Conservation (phyloP, 805 yeast genomes). For the Kazachstania africana region DNA sequence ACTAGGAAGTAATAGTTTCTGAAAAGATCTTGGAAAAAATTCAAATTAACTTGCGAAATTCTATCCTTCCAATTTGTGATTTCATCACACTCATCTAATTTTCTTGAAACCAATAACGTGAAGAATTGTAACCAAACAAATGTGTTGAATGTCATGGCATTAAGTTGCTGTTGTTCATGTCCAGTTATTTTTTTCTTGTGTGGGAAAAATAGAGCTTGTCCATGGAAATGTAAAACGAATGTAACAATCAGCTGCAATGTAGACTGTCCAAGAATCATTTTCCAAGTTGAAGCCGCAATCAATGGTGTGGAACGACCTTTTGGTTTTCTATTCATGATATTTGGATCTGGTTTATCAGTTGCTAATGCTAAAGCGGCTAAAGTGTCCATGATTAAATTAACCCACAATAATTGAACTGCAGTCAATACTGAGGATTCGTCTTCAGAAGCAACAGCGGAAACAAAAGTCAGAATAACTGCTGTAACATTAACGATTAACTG, state of each 20-base stretch:
- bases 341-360: conserved; percentile 88
- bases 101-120: conserved; percentile 81
- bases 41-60: conserved; percentile 51
- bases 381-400: conserved; percentile 95
- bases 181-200: conserved; percentile 19
- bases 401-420: conserved; percentile 96
- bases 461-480: conserved; percentile 89
- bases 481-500: conserved; percentile 94
- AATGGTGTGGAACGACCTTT: conserved; percentile 69
- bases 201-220: conserved; percentile 44
- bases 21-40: conserved; percentile 72
- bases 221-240: conserved; percentile 71
- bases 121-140: conserved; percentile 98
- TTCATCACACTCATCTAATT: conserved; percentile 79
- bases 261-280: conserved; percentile 90
- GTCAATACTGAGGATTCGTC: conserved; percentile 81
- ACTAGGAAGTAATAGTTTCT: conserved; percentile 72
- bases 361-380: conserved; percentile 96
- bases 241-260: conserved; percentile 68
- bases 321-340: conserved; percentile 69
- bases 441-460: conserved; percentile 77
- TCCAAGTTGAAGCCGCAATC: conserved; percentile 93
- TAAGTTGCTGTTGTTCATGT: conserved; percentile 46
- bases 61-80: conserved; percentile 45
- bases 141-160: conserved; percentile 85